Conservation (phyloP, 2,329 filamentous ascomycete genomes). For the Drechslerella dactyloides region DNA sequence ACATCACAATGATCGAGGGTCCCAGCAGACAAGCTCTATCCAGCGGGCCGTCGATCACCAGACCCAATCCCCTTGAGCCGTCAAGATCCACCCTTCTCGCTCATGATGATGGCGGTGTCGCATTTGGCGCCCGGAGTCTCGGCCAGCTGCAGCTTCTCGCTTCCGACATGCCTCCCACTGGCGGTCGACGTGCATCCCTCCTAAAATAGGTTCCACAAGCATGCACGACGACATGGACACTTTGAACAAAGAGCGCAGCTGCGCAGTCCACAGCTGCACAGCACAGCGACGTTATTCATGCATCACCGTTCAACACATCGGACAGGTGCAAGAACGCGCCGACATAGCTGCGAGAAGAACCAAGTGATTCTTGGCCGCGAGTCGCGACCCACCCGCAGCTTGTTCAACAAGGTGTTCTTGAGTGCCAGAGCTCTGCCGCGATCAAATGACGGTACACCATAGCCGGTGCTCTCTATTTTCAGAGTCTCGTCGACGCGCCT, state of each 20-base stretch:
- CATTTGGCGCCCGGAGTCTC: slow-evolving; percentile 35
- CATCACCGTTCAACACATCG: background rate
- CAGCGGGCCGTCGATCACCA: background rate
- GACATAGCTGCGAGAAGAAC: no score
- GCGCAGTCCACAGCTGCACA: background rate
- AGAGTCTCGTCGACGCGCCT: background rate
- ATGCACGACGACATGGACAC: background rate
- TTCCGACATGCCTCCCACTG: slow-evolving; percentile 25
- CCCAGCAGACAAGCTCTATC: slow-evolving; percentile 9
- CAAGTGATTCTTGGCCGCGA: no score
- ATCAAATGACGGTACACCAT: no score
- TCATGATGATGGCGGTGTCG: slow-evolving; percentile 18
- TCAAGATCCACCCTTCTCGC: no score
- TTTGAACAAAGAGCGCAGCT: background rate
- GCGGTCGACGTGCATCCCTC: slow-evolving; percentile 16
- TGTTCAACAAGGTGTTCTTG: no score
- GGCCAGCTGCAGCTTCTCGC: slow-evolving; percentile 34
- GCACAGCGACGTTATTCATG: background rate
- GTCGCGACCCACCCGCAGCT: no score
- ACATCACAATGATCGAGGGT: background rate
- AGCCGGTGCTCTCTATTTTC: no score
- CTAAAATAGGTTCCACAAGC: slow-evolving; percentile 42
- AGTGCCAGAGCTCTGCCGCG: no score
- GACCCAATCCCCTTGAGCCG: background rate
- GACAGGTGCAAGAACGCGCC: slow-evolving; percentile 6